phyloP scores from a whole-genome alignment of 805 yeast species.

The Wickerhamomyces sydowiorum region DNA sequence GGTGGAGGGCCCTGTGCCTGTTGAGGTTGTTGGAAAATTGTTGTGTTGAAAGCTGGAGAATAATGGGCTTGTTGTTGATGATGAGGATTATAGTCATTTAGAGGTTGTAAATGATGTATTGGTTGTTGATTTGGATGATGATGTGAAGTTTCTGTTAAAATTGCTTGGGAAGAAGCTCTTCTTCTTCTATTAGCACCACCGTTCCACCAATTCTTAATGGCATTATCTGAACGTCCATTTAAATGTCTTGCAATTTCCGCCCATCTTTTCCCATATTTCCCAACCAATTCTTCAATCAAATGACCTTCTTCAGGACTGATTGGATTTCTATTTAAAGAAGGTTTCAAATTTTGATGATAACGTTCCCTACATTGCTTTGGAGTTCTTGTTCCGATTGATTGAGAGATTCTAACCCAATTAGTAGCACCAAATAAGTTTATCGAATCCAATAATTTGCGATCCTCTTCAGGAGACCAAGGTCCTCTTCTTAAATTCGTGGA shows the following conservation, averaged over 20 bases:
- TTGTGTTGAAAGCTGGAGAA: constrained; percentile 14
- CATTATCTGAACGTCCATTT: constrained; percentile 84
- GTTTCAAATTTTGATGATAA: constrained; percentile 87
- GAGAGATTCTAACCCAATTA: constrained; percentile 86
- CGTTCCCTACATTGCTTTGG: constrained; percentile 92
- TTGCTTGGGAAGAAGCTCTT: constrained; percentile 35
- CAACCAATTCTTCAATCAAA: constrained; percentile 73
- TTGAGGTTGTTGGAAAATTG: constrained; percentile 13
- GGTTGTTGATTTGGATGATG: constrained; percentile 4
- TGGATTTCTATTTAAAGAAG: constrained; percentile 74
- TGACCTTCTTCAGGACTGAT: constrained; percentile 81
- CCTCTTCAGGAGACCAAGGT: constrained; percentile 89
- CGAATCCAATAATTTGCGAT: constrained; percentile 61
- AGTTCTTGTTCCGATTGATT: constrained; percentile 65
- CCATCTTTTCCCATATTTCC: constrained; percentile 82
- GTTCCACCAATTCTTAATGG: constrained; percentile 95
- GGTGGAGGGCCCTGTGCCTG: constrained; percentile 1
- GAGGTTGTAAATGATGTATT: constrained; percentile 5
- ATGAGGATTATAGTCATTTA: neutral
- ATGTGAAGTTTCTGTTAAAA: constrained; percentile 1
- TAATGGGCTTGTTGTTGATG: constrained; percentile 4
- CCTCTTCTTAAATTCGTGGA: constrained; percentile 46
- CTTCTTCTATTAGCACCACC: constrained; percentile 87
- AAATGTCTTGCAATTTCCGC: constrained; percentile 88
- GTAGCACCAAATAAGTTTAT: constrained; percentile 71